A percentile compares a stretch with the other conserved stretches of the same genome.
phyloP scores from a whole-genome alignment of 345 rosid species.

The Tarenaya hassleriana region DNA sequence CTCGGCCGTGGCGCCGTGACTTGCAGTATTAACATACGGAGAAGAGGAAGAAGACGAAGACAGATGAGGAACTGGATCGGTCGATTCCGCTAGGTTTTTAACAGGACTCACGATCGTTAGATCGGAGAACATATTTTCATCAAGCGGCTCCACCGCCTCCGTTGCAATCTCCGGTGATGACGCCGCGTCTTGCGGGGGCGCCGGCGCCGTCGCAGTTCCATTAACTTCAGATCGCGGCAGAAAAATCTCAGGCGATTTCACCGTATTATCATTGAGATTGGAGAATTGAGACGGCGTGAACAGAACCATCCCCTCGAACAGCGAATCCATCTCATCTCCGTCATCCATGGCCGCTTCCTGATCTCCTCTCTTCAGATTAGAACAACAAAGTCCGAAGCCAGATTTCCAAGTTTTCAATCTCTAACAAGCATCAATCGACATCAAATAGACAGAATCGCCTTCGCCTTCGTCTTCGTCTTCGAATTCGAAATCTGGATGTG shows the following conservation, averaged over 20 bases:
- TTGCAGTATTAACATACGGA: neutral
- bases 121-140: conserved; percentile 79
- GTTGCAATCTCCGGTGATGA: conserved; percentile 14
- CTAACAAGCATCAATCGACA: no score
- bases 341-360: conserved; percentile 12
- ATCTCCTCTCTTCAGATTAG: neutral
- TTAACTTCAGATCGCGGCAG: conserved; percentile 17
- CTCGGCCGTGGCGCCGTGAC: neutral
- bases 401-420: no score
- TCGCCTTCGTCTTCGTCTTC: no score
- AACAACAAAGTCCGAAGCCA: no score
- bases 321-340: conserved; percentile 56
- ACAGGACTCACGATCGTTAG: conserved; percentile 48
- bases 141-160: conserved; percentile 44
- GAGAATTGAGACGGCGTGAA: conserved; percentile 48
- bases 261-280: conserved; percentile 8
- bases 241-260: conserved; percentile 10
- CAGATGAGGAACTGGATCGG: conserved; percentile 18
- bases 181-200: conserved; percentile 7
- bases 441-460: no score
- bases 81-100: conserved; percentile 14
- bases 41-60: conserved; percentile 8
- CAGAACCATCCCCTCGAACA: conserved; percentile 88
- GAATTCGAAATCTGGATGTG: no score
- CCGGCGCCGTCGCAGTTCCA: conserved; percentile 15